Percentiles rank a stretch among this genome's conserved stretches.
These are phyloP conservation scores for Acacia concinna DNA, from an alignment of 331 rosid genomes.

Conservation along the genomic window DNA sequence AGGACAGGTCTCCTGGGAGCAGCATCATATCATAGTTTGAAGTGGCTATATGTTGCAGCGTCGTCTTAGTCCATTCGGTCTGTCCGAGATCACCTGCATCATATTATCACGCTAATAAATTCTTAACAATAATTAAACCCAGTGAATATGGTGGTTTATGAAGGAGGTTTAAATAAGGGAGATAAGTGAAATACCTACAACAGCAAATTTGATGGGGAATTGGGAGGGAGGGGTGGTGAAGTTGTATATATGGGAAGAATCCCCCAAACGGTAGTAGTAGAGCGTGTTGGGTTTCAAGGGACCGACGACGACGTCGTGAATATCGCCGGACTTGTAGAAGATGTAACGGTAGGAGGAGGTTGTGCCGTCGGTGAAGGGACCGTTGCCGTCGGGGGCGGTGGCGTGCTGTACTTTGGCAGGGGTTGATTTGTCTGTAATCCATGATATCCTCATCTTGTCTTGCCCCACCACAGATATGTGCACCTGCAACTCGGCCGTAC, in stretches of 20 bases:
- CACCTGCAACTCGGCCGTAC: too few relatives aligned
- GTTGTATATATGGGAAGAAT: constrained; percentile 38
- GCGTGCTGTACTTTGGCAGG: constrained; percentile 51
- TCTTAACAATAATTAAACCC: background rate
- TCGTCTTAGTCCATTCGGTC: constrained; percentile 56
- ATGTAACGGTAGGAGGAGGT: constrained; percentile 46
- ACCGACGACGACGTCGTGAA: constrained; percentile 71
- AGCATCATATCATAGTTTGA: constrained; percentile 53
- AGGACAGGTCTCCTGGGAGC: constrained; percentile 77
- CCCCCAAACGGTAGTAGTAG: constrained; percentile 72
- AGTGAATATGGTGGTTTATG: background rate
- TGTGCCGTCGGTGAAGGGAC: constrained; percentile 39
- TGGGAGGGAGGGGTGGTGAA: constrained; percentile 68
- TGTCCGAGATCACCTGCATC: constrained; percentile 66
- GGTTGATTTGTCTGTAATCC: constrained; percentile 56
- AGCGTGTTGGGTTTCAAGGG: constrained; percentile 52
- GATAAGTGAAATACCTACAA: constrained; percentile 41
- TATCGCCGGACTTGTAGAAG: constrained; percentile 47
- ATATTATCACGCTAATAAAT: background rate
- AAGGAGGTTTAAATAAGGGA: background rate
- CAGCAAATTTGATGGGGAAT: constrained; percentile 67
- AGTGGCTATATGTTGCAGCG: constrained; percentile 45
- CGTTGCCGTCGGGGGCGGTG: constrained; percentile 44
- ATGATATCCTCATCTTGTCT: constrained; percentile 70
- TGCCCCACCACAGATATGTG: constrained; percentile 78